Evolutionary conservation across 306 rosid genomes (phyloP).

Genomic region (Pueraria montana): DNA sequence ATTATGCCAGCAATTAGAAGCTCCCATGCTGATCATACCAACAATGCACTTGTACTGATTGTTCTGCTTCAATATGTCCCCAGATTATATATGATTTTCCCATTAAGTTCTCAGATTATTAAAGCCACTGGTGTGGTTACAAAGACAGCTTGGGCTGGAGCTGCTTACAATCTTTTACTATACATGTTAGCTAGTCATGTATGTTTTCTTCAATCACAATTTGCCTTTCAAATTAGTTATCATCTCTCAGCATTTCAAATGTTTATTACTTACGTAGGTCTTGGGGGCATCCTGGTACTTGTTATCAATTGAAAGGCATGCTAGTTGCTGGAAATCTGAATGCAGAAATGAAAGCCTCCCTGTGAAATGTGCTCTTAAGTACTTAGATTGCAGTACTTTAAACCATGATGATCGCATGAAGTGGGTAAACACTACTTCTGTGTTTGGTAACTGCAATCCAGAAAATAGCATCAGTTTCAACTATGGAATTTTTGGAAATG

Average conservation of each 20-base stretch:
- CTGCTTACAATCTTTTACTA: constrained; percentile 90
- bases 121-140: constrained; percentile 92
- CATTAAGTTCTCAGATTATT: constrained; percentile 87
- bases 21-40: constrained; percentile 78
- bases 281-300: constrained; percentile 95
- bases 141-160: constrained; percentile 98
- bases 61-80: constrained; percentile 89
- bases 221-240: neutral
- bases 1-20: constrained; percentile 85
- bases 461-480: constrained; percentile 57
- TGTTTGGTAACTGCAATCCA: constrained; percentile 79
- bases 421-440: constrained; percentile 70
- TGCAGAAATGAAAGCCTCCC: constrained; percentile 73
- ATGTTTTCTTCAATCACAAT: constrained; percentile 36
- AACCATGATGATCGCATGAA: constrained; percentile 51
- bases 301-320: constrained; percentile 80
- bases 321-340: constrained; percentile 82
- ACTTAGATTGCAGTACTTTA: constrained; percentile 74
- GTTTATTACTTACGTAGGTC: constrained; percentile 57
- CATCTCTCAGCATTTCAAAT: constrained; percentile 26
- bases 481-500: constrained; percentile 72
- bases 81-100: constrained; percentile 86
- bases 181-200: constrained; percentile 99
- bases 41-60: constrained; percentile 79
- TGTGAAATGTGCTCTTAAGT: constrained; percentile 59